Conservation (phyloP, 179 eudicot genomes). For the Amaranthus tricolor region DNA sequence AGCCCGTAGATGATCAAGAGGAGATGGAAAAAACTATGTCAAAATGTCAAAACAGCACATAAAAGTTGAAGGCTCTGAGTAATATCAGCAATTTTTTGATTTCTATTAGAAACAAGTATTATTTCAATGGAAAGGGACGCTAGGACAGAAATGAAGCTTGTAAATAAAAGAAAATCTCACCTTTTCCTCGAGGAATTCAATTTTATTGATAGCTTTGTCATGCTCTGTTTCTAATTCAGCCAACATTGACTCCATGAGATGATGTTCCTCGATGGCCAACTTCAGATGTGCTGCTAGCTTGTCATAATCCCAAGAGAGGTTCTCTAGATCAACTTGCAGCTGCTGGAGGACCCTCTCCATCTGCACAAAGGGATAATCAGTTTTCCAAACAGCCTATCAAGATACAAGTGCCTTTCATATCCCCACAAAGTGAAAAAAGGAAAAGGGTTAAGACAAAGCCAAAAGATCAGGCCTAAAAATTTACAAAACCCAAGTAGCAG, state of each 20-base stretch:
- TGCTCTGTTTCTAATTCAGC: constrained; percentile 80
- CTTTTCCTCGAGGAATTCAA: constrained; percentile 64
- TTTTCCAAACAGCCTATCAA: neutral
- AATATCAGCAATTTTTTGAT: neutral
- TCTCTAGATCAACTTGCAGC: constrained; percentile 53
- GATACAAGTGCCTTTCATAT: neutral
- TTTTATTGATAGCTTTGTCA: constrained; percentile 61
- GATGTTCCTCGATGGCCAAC: constrained; percentile 47
- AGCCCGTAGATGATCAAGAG: too few relatives aligned
- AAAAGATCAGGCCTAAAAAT: neutral
- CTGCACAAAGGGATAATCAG: constrained; percentile 39
- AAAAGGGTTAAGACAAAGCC: neutral
- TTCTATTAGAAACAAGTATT: neutral
- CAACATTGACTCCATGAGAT: constrained; percentile 53
- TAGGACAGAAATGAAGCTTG: neutral
- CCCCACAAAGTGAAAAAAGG: neutral
- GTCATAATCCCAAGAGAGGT: constrained; percentile 50
- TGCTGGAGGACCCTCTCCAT: constrained; percentile 55
- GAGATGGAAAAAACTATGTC: too few relatives aligned
- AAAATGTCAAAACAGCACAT: neutral
- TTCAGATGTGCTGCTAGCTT: constrained; percentile 47
- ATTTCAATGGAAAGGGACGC: neutral
- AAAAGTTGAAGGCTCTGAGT: neutral
- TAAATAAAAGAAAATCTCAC: constrained; percentile 30
- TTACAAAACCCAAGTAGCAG: neutral